Evolutionary conservation across 2,329 filamentous ascomycete species (phyloP).

Genomic region (Sordariomycetes sp.): DNA sequence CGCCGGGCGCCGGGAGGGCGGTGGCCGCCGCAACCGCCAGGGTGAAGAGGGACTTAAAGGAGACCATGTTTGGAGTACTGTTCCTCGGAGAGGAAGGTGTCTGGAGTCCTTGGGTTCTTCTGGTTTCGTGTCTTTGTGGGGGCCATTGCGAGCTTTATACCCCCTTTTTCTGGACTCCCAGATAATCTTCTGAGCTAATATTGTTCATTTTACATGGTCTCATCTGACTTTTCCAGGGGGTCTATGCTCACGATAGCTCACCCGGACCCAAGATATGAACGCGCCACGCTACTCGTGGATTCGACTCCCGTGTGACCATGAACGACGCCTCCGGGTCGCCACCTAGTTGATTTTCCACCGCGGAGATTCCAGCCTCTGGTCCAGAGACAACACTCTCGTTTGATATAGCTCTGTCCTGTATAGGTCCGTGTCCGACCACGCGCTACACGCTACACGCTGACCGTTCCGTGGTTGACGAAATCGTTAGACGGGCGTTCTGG

Average conservation of each 20-base stretch:
- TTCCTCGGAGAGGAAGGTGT: not conserved
- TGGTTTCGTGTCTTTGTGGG: not conserved
- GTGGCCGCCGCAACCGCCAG: not conserved
- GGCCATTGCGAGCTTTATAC: not conserved
- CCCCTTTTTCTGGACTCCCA: not conserved
- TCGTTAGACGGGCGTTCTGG: not conserved
- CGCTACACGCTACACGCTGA: no score
- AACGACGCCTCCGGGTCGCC: not conserved
- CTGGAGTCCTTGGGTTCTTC: not conserved
- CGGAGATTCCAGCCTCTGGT: not conserved
- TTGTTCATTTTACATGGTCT: not conserved
- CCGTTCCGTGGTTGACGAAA: not conserved
- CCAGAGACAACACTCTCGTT: not conserved
- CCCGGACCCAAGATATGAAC: not conserved
- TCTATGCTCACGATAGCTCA: not conserved
- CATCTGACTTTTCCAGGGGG: not conserved
- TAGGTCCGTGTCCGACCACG: not conserved
- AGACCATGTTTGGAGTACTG: not conserved
- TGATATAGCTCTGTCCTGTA: not conserved
- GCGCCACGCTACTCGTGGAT: not conserved
- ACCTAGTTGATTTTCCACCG: not conserved
- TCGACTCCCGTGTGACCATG: not conserved
- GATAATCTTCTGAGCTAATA: not conserved
- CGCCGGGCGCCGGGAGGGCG: not conserved
- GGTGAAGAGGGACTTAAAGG: conserved; percentile 3